Conservation (phyloP, 768 basidiomycete genomes). For the Lentinula edodes region DNA sequence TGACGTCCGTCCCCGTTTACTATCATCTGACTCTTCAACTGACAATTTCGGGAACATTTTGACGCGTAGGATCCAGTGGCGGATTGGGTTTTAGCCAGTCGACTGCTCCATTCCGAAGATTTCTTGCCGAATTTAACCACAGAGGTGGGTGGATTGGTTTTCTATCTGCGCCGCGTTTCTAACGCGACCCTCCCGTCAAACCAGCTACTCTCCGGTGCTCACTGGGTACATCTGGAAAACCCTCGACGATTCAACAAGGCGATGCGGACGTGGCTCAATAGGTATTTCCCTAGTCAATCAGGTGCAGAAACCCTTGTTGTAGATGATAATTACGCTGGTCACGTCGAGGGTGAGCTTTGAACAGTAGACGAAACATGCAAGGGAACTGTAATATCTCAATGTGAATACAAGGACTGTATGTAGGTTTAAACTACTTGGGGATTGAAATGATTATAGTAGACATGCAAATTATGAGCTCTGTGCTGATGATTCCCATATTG, state of each 20-base stretch:
- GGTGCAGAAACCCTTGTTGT: neutral
- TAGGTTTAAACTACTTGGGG: no score
- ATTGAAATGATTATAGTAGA: neutral
- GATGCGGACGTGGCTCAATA: constrained; percentile 47
- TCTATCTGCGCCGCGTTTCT: neutral
- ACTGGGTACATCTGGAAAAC: constrained; percentile 67
- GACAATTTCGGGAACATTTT: neutral
- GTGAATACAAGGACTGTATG: no score
- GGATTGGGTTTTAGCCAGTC: constrained; percentile 29
- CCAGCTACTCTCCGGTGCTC: constrained; percentile 48
- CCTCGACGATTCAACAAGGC: constrained; percentile 46
- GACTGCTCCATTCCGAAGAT: constrained; percentile 29
- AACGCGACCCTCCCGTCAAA: neutral
- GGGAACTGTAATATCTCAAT: no score
- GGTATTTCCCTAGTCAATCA: constrained; percentile 1
- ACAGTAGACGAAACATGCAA: no score
- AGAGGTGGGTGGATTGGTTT: constrained; percentile 21
- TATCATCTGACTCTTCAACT: neutral
- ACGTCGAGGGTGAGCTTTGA: neutral
- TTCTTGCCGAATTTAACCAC: constrained; percentile 34
- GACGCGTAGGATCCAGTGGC: constrained; percentile 41
- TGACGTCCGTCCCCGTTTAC: constrained; percentile 21
- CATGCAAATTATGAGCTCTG: neutral
- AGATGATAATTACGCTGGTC: neutral
- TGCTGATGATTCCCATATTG: neutral